Evolutionary conservation across 108 stramenopile species (phyloP).

Genomic region (Ochromonas danica): DNA sequence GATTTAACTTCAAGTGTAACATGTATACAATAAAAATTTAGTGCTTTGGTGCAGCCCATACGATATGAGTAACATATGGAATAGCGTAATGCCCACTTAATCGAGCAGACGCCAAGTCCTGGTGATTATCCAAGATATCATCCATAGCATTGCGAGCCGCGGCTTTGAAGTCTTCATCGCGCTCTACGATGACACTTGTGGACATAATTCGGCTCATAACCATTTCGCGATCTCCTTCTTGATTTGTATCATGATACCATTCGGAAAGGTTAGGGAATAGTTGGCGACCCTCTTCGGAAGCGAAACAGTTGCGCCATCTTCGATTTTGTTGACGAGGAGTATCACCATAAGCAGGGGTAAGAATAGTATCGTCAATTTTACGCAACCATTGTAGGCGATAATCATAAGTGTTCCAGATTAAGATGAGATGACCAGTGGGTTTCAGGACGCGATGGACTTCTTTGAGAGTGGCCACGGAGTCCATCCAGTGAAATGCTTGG

Average conservation of each 20-base stretch:
- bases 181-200: neutral
- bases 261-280: neutral
- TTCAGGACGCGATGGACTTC: slow-evolving; percentile 27
- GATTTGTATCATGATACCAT: neutral
- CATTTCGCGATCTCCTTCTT: neutral
- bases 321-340: slow-evolving; percentile 21
- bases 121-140: neutral
- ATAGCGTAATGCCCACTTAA: neutral
- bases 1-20: no score
- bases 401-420: slow-evolving; percentile 30
- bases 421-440: neutral
- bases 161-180: neutral
- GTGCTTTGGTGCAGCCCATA: no score
- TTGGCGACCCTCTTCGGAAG: neutral
- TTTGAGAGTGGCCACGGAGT: neutral
- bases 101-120: neutral
- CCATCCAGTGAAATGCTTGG: slow-evolving; percentile 38
- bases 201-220: neutral
- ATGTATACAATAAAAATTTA: no score
- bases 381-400: slow-evolving; percentile 1
- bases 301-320: slow-evolving; percentile 10
- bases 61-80: neutral
- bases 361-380: neutral
- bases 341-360: neutral
- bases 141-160: neutral